Percentiles rank a stretch among this genome's conserved stretches.
Evolutionary conservation across 805 yeast species (phyloP).

Genomic region (Yarrowia porcina): DNA sequence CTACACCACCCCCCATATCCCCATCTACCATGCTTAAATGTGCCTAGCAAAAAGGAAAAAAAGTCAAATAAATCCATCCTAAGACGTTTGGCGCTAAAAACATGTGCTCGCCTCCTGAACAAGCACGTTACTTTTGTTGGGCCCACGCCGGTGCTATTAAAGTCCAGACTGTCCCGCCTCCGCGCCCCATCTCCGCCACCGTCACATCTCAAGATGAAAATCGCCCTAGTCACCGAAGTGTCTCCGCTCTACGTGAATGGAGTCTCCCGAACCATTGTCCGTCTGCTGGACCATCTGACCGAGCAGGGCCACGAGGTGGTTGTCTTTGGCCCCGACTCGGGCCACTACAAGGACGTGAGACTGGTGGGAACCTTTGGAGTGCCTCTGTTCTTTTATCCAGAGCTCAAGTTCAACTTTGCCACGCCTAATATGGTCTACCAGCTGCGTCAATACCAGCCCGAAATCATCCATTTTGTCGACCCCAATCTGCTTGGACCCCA

Average conservation of each 20-base stretch:
- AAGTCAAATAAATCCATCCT: slow-evolving; percentile 6
- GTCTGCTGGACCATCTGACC: slow-evolving; percentile 28
- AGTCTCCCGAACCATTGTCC: slow-evolving; percentile 28
- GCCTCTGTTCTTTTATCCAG: slow-evolving; percentile 30
- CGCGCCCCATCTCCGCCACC: slow-evolving; percentile 9
- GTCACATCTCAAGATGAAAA: slow-evolving; percentile 7
- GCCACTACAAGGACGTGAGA: slow-evolving; percentile 22
- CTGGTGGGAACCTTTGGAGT: slow-evolving; percentile 29
- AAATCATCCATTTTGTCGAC: slow-evolving; percentile 29
- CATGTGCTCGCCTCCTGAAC: slow-evolving; percentile 25
- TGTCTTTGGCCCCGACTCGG: slow-evolving; percentile 30
- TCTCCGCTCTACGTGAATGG: slow-evolving; percentile 30
- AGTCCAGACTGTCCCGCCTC: slow-evolving; percentile 8
- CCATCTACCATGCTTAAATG: background rate
- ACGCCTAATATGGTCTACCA: slow-evolving; percentile 21
- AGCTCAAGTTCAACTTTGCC: slow-evolving; percentile 30
- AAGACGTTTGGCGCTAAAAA: slow-evolving; percentile 25
- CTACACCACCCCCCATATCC: background rate
- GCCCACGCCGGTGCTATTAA: slow-evolving; percentile 6
- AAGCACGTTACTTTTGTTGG: slow-evolving; percentile 24
- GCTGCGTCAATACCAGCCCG: slow-evolving; percentile 26
- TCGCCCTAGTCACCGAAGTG: slow-evolving; percentile 29
- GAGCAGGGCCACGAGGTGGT: slow-evolving; percentile 26
- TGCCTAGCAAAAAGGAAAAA: background rate
- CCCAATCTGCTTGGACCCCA: slow-evolving; percentile 31